Evolutionary conservation across 179 eudicot species (phyloP).

Genomic region (Beta lomatogona): DNA sequence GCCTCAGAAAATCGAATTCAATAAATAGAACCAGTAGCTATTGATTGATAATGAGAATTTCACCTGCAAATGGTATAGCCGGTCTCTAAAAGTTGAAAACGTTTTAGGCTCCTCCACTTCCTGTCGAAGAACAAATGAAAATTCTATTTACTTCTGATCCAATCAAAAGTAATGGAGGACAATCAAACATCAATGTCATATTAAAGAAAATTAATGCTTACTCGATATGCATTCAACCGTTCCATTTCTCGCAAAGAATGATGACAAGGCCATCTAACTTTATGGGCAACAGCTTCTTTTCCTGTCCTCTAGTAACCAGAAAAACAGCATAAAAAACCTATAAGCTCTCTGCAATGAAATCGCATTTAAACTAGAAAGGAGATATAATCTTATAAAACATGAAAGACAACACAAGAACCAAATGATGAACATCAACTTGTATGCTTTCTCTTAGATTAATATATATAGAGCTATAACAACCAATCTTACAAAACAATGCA

Average conservation of each 20-base stretch:
- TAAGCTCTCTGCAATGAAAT: too few relatives aligned
- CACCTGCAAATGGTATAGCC: constrained; percentile 85
- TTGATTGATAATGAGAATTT: not conserved
- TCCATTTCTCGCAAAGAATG: constrained; percentile 68
- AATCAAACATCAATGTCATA: constrained; percentile 6
- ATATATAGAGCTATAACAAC: not conserved
- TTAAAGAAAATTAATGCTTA: constrained; percentile 34
- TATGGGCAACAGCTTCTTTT: constrained; percentile 73
- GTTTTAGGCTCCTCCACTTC: constrained; percentile 61
- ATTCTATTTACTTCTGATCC: not conserved
- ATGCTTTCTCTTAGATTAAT: not conserved
- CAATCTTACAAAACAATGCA: not conserved
- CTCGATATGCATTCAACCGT: constrained; percentile 62
- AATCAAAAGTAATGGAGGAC: constrained; percentile 1
- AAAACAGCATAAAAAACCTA: constrained; percentile 24
- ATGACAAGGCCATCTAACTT: constrained; percentile 61
- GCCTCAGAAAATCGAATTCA: constrained; percentile 14
- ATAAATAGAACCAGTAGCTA: constrained; percentile 1
- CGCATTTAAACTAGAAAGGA: not conserved
- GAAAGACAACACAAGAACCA: not conserved
- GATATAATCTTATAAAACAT: not conserved
- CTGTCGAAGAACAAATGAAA: constrained; percentile 44
- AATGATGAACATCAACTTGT: not conserved
- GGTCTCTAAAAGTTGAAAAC: constrained; percentile 84
- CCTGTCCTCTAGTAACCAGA: constrained; percentile 49